Evolutionary conservation across 805 yeast species (phyloP), one percentile per base, ranked within the genome.

Genomic region (Pichia heedii): DNA sequence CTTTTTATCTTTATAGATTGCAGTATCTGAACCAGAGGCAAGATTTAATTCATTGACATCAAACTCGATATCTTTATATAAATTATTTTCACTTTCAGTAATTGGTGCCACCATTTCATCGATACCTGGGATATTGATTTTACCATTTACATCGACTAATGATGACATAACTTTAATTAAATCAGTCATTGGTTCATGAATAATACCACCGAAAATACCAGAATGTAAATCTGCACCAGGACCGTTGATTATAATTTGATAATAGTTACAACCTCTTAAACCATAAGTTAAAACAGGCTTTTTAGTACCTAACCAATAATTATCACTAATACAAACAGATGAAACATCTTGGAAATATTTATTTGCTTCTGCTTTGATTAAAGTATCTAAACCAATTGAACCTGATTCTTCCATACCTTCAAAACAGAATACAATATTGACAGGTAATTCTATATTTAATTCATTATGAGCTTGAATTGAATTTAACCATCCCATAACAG

Each of bases 351-450:
- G 80, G 73, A 93, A 93, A 66, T 87, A 93, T 33, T 66, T 63
- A 42, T 73, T 63, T 43, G 95, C 89, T 69, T 93, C 97, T 35
- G 69, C 65, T 40, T 79, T 81, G 57, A 93, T 83, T 56, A 93
- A 75, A 30, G 70, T 79, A 54, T 90, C 98, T 51, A 93, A 74
- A 30, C 97, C 97, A 40, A 86, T 66, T 29, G 96, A 87, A 21
- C 99, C 99, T 50, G 89, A 80, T 68, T 93, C 99, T 68, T 93
- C 99, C 99, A 93, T 93, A 49, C 98, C 97, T 68, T 93, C 99
- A 57, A 93, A 93, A 66, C 96, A 87, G 61, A 84, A 82, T 40
- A 88, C 76, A 55, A 93, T 67, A 68, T 93, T 93, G 50, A 93
- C 97, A 18, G 99, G 99, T 46, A 93, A 73, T 50, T 89, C 96